phyloP scores from a whole-genome alignment of 1,284 basidiomycete genomes.

The Agaricales sp. region DNA sequence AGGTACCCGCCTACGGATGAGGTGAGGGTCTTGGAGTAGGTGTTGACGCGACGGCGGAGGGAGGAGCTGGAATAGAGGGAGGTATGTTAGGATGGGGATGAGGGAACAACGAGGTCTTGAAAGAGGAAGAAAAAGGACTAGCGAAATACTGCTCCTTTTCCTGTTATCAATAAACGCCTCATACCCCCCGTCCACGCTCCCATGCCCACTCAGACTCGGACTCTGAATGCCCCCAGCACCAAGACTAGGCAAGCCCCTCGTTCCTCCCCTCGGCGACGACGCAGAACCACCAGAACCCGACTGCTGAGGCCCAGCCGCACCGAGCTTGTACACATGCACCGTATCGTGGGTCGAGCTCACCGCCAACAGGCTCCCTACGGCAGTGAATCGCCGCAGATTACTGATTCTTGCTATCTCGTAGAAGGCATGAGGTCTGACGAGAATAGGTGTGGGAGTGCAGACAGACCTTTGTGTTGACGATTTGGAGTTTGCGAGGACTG shows the following conservation, averaged over 20 bases:
- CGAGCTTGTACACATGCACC: conserved; percentile 93
- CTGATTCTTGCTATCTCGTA: conserved; percentile 75
- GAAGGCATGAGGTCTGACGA: conserved; percentile 1
- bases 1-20: conserved; percentile 85
- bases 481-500: conserved; percentile 88
- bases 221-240: conserved; percentile 7
- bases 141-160: conserved; percentile 48
- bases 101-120: conserved; percentile 5
- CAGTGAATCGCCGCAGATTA: conserved; percentile 98
- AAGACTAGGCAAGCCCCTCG: conserved; percentile 5
- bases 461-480: conserved; percentile 92
- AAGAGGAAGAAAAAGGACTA: conserved; percentile 14
- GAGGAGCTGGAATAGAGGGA: conserved; percentile 18
- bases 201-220: conserved; percentile 6
- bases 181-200: conserved; percentile 50
- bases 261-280: not conserved
- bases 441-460: not conserved
- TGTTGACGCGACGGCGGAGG: not conserved
- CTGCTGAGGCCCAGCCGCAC: conserved; percentile 18
- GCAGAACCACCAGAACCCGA: not conserved
- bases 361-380: conserved; percentile 74
- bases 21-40: conserved; percentile 39
- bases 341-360: conserved; percentile 92
- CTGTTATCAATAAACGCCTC: conserved; percentile 68
- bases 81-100: not conserved